Evolutionary conservation across 2,329 filamentous ascomycete genomes (phyloP), one percentile per base, ranked within the genome.

Genomic region (Tolypocladium tropicale): DNA sequence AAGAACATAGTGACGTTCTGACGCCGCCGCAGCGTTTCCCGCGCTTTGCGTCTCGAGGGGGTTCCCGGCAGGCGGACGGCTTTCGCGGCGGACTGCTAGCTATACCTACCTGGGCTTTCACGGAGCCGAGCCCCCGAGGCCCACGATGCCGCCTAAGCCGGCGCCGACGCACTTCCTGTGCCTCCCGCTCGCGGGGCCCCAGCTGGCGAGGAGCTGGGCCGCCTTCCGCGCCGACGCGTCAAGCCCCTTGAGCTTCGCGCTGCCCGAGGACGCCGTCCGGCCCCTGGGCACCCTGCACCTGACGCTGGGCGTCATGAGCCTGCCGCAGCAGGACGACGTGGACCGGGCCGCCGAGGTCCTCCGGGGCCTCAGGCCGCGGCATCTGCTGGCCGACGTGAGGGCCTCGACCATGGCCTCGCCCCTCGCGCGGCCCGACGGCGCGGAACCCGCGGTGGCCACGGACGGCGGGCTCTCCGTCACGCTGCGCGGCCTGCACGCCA

Each of bases 251-350:
- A 69, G 73, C 60, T 70, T 74, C 58, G 74, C 75, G 6, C 72
- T 93, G 11, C 87, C 88, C 0, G 68, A 75, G 34, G 79, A 79
- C 55, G 90, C 90, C 2, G 74, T 96, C 53, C 78, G 91, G 32
- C 90, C 90, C 0, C 72, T 89, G 0, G 89, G 89, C 0, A 91
- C 90, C 1, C 71, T 96, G 52, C 93, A 97, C 70, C 75, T 95
- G 3, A 96, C 92, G 0, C 77, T 96, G 0, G 92, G 91, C 0
- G 88, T 95, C 1, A 92, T 96, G 88, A 86, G 81, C 60, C 78
- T 96, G 11, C n/a, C n/a, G n/a, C 71, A 76, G 3, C 76, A 74
- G 2, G 70, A 75, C 3, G 75, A 79, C 5, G 60, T 81, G 7
- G 71, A 72, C 4, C 68, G 63, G 41, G 78, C 79, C 2, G 64